These are phyloP conservation scores for Coccinonectria pachysandricola DNA, from an alignment of 2,329 filamentous ascomycete species.

Conservation along the genomic window DNA sequence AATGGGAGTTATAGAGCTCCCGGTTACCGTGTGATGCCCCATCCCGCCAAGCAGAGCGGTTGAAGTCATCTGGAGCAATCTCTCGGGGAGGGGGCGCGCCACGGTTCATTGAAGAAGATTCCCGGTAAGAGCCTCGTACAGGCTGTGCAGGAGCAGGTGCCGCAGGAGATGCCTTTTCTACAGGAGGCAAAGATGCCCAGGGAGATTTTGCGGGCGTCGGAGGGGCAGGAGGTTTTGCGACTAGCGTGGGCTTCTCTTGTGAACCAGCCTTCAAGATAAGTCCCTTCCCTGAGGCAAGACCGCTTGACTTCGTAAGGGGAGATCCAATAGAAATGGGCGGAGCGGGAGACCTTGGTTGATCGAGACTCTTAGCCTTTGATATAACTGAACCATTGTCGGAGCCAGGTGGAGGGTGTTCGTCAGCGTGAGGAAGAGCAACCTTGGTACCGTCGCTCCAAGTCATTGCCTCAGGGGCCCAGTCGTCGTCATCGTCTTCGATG, in stretches of 20 bases:
- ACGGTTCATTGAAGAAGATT: slow-evolving; percentile 45
- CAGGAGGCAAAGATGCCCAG: slow-evolving; percentile 77
- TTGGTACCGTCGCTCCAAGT: slow-evolving; percentile 86
- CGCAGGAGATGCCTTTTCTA: slow-evolving; percentile 69
- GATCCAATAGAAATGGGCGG: slow-evolving; percentile 26
- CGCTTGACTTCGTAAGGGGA: slow-evolving; percentile 33
- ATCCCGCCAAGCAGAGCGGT: slow-evolving; percentile 71
- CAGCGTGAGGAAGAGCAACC: slow-evolving; percentile 57
- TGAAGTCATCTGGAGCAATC: slow-evolving; percentile 91
- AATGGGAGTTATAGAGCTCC: slow-evolving; percentile 91
- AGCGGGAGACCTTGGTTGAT: slow-evolving; percentile 37
- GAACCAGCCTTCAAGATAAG: slow-evolving; percentile 54
- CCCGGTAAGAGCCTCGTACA: slow-evolving; percentile 41
- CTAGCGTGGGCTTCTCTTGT: slow-evolving; percentile 60
- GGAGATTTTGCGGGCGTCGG: slow-evolving; percentile 75
- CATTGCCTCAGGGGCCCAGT: slow-evolving; percentile 76
- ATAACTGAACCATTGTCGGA: slow-evolving; percentile 17
- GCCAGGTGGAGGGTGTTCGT: slow-evolving; percentile 32
- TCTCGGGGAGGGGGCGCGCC: slow-evolving; percentile 54
- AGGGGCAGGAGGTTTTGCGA: slow-evolving; percentile 58
- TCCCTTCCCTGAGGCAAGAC: slow-evolving; percentile 45
- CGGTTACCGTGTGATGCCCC: slow-evolving; percentile 50
- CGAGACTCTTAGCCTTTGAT: slow-evolving; percentile 15
- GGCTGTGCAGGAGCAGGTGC: slow-evolving; percentile 42
- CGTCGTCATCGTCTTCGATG: slow-evolving; percentile 80